Base-by-base conservation (phyloP, 768 basidiomycete species). In the Guyanaporus albipodus region DNA sequence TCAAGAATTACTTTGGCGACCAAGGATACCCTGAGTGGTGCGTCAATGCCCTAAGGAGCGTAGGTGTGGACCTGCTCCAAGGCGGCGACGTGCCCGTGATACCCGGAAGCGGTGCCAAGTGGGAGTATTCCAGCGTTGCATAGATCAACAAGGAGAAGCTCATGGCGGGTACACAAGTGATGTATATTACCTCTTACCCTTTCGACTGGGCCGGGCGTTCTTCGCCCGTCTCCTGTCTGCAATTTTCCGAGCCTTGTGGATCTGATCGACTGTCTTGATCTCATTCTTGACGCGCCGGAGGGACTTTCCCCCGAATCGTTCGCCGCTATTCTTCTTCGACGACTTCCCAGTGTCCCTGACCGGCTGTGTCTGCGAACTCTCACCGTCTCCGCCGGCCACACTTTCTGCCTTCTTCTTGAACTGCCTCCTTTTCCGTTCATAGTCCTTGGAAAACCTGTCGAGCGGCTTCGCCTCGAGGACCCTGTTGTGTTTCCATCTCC, bases 1-100 rank as follows among this genome's bases (percentile, higher is more conserved):
- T 95, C 65, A 74, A 72, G 27, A 69, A 71, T 35, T 94, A 92
- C 63, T 95, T 89, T 58, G 83, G 79, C 7, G 73, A 80, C 45
- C 68, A 72, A n/a, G 85, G 85, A 9, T 91, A 92, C 62, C 91
- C 91, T 0, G 79, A 82, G 60, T 95, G 91, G 91, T 88, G 87
- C 56, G 80, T 94, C 1, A 86, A 90, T 57, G 92, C 91, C 10
- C 67, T 95, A 41, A 72, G 75, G 21, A 84, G 80, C 44, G 91
- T 95, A 11, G 87, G 87, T 1, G 87, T 95, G 0, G 90, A 95
- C 61, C 65, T 94, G 35, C 68, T 91, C 26, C 79, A 84, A 48
- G 78, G 75, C 19, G 58, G 68, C 23, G 61, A 75, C 21, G 64
- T 71, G 6, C 76, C 73, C 44, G 62, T 85, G 0, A 70, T 85